Evolutionary conservation across 2,329 filamentous ascomycete species (phyloP).

Genomic region (Xylariaceae sp.): DNA sequence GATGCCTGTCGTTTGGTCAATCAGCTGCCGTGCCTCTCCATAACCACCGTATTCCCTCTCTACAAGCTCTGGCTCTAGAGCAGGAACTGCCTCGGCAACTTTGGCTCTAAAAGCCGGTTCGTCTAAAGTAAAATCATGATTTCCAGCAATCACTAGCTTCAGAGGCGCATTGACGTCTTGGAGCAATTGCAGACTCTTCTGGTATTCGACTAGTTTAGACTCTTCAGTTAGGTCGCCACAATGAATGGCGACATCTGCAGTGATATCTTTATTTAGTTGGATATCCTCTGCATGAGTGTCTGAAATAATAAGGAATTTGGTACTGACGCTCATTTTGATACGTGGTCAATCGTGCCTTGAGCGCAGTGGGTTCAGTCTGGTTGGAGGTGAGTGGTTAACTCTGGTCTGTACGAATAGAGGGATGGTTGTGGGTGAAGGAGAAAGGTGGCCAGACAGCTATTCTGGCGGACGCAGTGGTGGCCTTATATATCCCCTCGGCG

Average conservation of each 20-base stretch:
- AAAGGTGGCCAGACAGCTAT: too few relatives aligned
- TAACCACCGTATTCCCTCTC: conserved; percentile 46
- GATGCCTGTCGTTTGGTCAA: conserved; percentile 51
- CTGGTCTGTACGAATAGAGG: too few relatives aligned
- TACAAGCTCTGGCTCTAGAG: conserved; percentile 30
- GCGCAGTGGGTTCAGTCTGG: too few relatives aligned
- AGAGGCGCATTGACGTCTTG: conserved; percentile 48
- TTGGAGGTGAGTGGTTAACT: too few relatives aligned
- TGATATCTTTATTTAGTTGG: conserved; percentile 49
- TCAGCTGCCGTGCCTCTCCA: conserved; percentile 46
- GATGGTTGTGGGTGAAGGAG: too few relatives aligned
- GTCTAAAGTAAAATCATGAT: conserved; percentile 56
- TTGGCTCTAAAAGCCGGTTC: conserved; percentile 42
- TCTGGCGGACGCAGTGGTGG: too few relatives aligned
- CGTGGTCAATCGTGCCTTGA: too few relatives aligned
- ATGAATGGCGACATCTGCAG: conserved; percentile 56
- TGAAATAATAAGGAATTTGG: conserved; percentile 51
- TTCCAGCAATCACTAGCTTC: conserved; percentile 58
- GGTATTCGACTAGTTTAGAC: conserved; percentile 50
- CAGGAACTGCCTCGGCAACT: conserved; percentile 31
- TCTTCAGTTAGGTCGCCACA: conserved; percentile 56
- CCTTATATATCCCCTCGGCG: too few relatives aligned
- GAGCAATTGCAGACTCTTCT: conserved; percentile 46
- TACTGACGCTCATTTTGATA: conserved; percentile 40
- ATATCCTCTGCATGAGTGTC: conserved; percentile 61